Conservation (phyloP, 78 protist genomes). For the Anaeramoeba ignava region DNA sequence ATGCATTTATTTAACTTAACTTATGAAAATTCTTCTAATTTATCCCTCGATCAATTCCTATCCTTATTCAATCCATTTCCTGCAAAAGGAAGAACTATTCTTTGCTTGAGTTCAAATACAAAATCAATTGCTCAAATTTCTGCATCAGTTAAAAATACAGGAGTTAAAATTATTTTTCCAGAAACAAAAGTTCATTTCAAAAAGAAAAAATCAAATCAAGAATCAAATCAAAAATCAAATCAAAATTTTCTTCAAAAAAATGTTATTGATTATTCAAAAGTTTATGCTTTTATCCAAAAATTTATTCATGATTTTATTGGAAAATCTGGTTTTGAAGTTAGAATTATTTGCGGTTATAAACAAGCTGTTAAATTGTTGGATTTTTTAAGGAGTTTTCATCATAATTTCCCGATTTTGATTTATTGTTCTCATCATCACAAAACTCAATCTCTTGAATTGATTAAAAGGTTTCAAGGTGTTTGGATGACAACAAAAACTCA, state of each 20-base stretch:
- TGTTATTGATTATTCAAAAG: not conserved
- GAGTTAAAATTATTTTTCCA: not conserved
- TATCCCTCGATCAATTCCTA: no score
- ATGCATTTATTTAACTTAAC: no score
- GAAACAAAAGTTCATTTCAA: not conserved
- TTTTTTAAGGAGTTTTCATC: not conserved
- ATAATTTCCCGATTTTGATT: not conserved
- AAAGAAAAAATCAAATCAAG: no score
- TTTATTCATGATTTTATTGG: not conserved
- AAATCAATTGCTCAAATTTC: not conserved
- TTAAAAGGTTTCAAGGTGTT: not conserved
- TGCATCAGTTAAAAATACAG: not conserved
- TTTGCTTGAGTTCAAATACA: not conserved
- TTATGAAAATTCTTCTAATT: no score
- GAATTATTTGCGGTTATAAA: not conserved
- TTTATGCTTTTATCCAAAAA: not conserved
- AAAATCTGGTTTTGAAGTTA: not conserved
- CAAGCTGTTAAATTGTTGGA: not conserved
- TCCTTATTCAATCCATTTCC: no score
- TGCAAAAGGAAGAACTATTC: not conserved
- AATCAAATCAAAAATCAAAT: no score
- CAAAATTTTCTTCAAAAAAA: no score
- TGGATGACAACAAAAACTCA: not conserved
- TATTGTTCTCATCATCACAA: not conserved
- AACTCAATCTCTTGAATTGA: not conserved